Base-by-base conservation (phyloP, 257 asterid species). In the Handroanthus guayacan region DNA sequence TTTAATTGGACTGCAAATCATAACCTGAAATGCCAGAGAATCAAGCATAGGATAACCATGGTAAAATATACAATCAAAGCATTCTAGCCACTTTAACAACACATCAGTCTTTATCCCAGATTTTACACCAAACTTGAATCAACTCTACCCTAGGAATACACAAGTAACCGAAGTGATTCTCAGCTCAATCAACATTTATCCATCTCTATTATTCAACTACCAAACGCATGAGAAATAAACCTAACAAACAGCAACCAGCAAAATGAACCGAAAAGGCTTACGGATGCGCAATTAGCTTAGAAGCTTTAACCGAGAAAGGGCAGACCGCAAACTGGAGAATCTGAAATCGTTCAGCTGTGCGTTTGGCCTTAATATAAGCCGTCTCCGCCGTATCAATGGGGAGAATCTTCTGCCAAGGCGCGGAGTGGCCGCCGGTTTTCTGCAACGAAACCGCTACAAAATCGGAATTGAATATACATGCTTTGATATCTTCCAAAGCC, bases 311-410 rank as follows among this genome's bases (percentile, higher is more conserved):
- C 12, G 94, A 87, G 70, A 92, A 92, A 9, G 99, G 98, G 83
- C 97, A 95, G 84, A 92, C 93, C 18, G 97, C 89, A 66, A 92
- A 92, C 83, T 95, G 97, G 75, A 95, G 84, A 69, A 92, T 80
- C 85, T 91, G 97, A 83, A 86, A 95, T 68, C 92, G 83, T 79
- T 87, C 92, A 7, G 99, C 96, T 9, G 89, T 83, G 66, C 62
- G 84, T 80, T 86, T 92, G 77, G 90, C 87, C 82, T 95, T 95
- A 68, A 81, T 72, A 75, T 95, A 95, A 10, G 93, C 95, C 45
- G 87, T 83, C 56, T 87, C 92, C 17, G 84, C 80, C 65, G 94
- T 88, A 84, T 95, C 99, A 70, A 95, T 75, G 5, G 98, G 92
- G 50, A 89, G 89, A 44, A 80, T 56, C 69, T 76, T 89, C 36